A percentile compares a stretch with the other conserved stretches of the same genome.
phyloP scores from a whole-genome alignment of 345 rosid species.

The Hibiscus mutabilis region DNA sequence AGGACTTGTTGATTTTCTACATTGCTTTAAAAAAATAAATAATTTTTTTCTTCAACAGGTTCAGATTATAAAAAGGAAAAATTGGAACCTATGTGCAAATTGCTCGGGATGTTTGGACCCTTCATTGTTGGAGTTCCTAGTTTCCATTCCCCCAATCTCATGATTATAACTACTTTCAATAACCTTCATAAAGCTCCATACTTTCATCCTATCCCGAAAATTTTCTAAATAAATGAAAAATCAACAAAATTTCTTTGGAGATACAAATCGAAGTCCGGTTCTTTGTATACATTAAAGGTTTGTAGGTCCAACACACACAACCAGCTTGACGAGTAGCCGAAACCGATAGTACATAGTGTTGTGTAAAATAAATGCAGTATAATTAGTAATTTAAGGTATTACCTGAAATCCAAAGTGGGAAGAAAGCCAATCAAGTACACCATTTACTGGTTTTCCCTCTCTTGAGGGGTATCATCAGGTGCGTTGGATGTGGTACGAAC shows the following conservation, averaged over 20 bases:
- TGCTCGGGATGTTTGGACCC: background rate
- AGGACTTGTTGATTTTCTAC: background rate
- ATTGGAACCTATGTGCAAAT: background rate
- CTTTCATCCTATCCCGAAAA: background rate
- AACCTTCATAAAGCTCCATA: background rate
- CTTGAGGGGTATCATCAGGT: conserved; percentile 28
- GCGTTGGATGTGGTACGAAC: conserved; percentile 14
- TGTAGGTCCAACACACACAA: background rate
- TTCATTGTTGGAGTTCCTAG: background rate
- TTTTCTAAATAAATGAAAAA: background rate
- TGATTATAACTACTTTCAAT: background rate
- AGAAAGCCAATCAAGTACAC: conserved; percentile 92
- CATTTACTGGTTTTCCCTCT: conserved; percentile 38
- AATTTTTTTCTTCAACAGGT: background rate
- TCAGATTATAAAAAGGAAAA: background rate
- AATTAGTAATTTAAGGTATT: conserved; percentile 14
- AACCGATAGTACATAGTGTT: background rate
- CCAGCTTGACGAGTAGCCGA: background rate
- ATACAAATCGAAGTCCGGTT: background rate
- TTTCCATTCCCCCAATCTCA: background rate
- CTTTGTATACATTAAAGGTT: background rate
- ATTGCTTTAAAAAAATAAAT: background rate
- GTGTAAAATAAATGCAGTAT: conserved; percentile 3
- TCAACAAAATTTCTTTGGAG: background rate
- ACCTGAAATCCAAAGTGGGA: conserved; percentile 97